Evolutionary conservation across 2,329 filamentous ascomycete genomes (phyloP).

Genomic region (Furcasterigmium furcatum): DNA sequence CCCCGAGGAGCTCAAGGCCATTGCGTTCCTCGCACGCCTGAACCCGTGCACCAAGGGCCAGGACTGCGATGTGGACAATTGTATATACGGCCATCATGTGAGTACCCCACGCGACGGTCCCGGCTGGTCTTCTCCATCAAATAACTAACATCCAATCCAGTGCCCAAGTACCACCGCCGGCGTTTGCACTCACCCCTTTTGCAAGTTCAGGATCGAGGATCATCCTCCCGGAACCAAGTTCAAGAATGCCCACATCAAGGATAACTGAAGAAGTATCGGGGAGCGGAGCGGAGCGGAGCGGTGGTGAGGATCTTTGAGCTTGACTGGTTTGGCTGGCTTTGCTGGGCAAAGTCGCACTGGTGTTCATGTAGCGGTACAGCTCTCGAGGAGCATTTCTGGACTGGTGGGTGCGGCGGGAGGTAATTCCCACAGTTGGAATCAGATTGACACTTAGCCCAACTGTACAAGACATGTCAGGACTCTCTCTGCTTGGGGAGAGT

Average conservation of each 20-base stretch:
- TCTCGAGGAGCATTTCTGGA: too few relatives aligned
- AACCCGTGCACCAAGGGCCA: conserved; percentile 58
- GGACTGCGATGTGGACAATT: conserved; percentile 53
- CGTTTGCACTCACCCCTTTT: conserved; percentile 49
- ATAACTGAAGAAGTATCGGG: too few relatives aligned
- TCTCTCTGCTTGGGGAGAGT: too few relatives aligned
- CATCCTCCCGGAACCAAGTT: conserved; percentile 58
- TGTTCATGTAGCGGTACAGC: too few relatives aligned
- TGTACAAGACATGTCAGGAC: too few relatives aligned
- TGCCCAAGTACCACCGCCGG: conserved; percentile 51
- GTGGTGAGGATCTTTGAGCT: too few relatives aligned
- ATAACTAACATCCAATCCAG: conserved; percentile 23
- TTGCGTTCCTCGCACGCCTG: conserved; percentile 51
- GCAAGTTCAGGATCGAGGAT: conserved; percentile 49
- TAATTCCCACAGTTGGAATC: too few relatives aligned
- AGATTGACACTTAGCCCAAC: too few relatives aligned
- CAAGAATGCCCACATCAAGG: conserved; percentile 29
- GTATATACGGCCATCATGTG: conserved; percentile 63
- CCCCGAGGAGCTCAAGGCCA: conserved; percentile 52
- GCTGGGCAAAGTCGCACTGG: too few relatives aligned
- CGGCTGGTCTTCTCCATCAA: neutral
- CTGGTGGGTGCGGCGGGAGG: too few relatives aligned
- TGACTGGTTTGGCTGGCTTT: too few relatives aligned
- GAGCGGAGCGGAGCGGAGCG: too few relatives aligned
- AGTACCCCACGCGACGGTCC: conserved; percentile 20